Conservation (phyloP, 768 basidiomycete species). For the Fistulinella prunicolor region DNA sequence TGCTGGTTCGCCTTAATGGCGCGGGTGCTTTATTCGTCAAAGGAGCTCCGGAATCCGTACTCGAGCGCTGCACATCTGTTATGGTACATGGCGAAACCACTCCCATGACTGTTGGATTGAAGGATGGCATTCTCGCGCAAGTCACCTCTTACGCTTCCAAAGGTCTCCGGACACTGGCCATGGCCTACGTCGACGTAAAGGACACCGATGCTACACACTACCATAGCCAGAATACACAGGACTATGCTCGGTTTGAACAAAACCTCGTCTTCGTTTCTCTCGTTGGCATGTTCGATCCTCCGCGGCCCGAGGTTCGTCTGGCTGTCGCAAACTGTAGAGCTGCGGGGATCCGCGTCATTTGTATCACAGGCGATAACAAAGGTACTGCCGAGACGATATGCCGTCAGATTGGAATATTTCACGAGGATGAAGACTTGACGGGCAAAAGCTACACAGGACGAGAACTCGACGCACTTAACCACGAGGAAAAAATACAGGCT, state of each 20-base stretch:
- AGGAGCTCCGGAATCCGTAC: slow-evolving; percentile 92
- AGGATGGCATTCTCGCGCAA: slow-evolving; percentile 56
- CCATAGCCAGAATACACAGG: slow-evolving; percentile 68
- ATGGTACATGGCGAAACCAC: slow-evolving; percentile 61
- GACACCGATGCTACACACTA: slow-evolving; percentile 82
- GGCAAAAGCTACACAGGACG: slow-evolving; percentile 95
- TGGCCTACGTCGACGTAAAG: slow-evolving; percentile 79
- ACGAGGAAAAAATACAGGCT: slow-evolving; percentile 79
- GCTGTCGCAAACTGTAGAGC: slow-evolving; percentile 89
- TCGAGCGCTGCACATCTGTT: slow-evolving; percentile 82
- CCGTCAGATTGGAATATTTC: slow-evolving; percentile 93
- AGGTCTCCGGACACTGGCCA: slow-evolving; percentile 87
- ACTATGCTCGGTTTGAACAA: slow-evolving; percentile 89
- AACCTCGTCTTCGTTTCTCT: slow-evolving; percentile 92
- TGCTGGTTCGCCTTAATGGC: slow-evolving; percentile 71
- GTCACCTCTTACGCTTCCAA: slow-evolving; percentile 71
- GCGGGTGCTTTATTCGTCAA: slow-evolving; percentile 86
- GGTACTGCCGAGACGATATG: slow-evolving; percentile 97
- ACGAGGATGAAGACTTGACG: slow-evolving; percentile 78
- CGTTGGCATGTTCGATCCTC: slow-evolving; percentile 97
- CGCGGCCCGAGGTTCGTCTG: slow-evolving; percentile 84
- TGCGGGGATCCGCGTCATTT: slow-evolving; percentile 93
- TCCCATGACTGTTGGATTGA: slow-evolving; percentile 63
- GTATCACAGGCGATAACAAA: slow-evolving; percentile 98
- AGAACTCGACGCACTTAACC: slow-evolving; percentile 79